Conservation (phyloP, 1,284 basidiomycete species). For the Xanthoconium separans region DNA sequence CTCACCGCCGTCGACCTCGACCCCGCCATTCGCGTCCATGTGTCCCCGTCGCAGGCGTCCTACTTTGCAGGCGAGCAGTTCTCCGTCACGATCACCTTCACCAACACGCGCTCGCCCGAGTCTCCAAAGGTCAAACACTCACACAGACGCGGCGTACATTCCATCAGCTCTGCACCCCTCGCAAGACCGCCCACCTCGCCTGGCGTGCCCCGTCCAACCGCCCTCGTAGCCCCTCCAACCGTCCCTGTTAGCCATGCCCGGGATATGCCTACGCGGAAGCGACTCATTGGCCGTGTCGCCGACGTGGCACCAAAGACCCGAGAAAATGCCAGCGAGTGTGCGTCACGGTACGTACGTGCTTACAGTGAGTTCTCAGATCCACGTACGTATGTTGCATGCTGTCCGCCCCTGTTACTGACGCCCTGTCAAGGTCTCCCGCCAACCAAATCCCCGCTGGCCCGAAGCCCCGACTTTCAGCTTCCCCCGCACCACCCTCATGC, state of each 20-base stretch:
- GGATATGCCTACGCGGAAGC: constrained; percentile 27
- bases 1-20: constrained; percentile 31
- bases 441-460: constrained; percentile 43
- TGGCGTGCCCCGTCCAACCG: constrained; percentile 52
- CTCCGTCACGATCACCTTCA: constrained; percentile 82
- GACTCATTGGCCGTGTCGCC: constrained; percentile 31
- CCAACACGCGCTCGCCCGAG: constrained; percentile 69
- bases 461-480: constrained; percentile 51
- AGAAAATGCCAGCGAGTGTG: neutral
- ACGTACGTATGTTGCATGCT: constrained; percentile 11
- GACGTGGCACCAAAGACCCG: constrained; percentile 35
- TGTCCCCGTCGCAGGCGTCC: constrained; percentile 80
- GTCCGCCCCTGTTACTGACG: constrained; percentile 5
- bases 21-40: constrained; percentile 59
- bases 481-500: constrained; percentile 72
- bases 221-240: constrained; percentile 20
- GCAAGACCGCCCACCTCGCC: constrained; percentile 77
- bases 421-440: constrained; percentile 7
- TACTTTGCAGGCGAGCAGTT: constrained; percentile 93
- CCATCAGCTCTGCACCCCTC: constrained; percentile 72
- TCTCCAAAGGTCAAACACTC: constrained; percentile 40
- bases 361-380: constrained; percentile 29
- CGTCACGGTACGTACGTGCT: constrained; percentile 29
- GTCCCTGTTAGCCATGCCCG: constrained; percentile 23
- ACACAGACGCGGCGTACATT: constrained; percentile 70